Percentiles rank a stretch among this genome's conserved stretches.
phyloP scores from a whole-genome alignment of 148 eudicot species.

The Hydrangea macrophylla region DNA sequence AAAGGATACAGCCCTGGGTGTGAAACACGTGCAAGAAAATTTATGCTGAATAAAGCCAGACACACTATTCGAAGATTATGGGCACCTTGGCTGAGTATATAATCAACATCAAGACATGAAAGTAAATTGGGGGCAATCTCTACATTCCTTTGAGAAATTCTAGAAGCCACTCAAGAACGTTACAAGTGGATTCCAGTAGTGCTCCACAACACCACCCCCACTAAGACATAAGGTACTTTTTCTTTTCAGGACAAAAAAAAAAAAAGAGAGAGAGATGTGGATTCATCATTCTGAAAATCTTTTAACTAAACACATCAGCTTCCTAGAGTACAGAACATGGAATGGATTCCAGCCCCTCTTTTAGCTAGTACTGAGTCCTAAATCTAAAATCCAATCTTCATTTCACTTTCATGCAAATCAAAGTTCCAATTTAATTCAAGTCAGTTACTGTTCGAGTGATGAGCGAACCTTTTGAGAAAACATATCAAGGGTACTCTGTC shows the following conservation, averaged over 20 bases:
- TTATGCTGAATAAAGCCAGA: not conserved
- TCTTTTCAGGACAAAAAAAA: too few species aligned
- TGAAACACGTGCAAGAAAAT: not conserved
- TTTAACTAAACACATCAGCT: too few species aligned
- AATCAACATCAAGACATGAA: not conserved
- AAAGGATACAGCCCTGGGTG: not conserved
- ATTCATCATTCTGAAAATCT: too few species aligned
- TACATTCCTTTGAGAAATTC: not conserved
- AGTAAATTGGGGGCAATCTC: not conserved
- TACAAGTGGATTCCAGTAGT: not conserved
- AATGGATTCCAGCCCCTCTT: too few species aligned
- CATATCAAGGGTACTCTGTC: slow-evolving; percentile 80
- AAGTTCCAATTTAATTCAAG: not conserved
- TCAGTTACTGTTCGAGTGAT: not conserved
- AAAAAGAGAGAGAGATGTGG: too few species aligned
- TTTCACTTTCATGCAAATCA: not conserved
- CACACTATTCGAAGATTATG: not conserved
- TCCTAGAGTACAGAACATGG: too few species aligned
- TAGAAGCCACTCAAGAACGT: slow-evolving; percentile 6
- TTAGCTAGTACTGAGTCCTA: not conserved
- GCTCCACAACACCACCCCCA: too few species aligned
- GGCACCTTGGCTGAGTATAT: not conserved
- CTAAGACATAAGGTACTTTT: too few species aligned
- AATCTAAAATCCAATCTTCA: not conserved
- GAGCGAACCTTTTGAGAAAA: slow-evolving; percentile 67